Evolutionary conservation across 129 eudicot species (phyloP).

Genomic region (Artemisia annua): DNA sequence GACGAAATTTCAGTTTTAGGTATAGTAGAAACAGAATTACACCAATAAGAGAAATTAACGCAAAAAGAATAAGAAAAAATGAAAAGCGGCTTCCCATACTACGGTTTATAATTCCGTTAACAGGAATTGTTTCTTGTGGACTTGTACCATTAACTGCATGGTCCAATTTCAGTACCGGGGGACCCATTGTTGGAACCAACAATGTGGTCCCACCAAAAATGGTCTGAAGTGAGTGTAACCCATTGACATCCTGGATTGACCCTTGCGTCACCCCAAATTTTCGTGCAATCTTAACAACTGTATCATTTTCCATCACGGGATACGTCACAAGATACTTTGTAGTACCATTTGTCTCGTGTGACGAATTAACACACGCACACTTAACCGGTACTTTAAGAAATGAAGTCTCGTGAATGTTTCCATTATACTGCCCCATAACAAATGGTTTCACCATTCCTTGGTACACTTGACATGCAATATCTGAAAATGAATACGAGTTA

Average conservation of each 20-base stretch:
- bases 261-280: slow-evolving; percentile 38
- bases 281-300: slow-evolving; percentile 24
- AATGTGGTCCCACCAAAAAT: slow-evolving; percentile 43
- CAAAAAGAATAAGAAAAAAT: slow-evolving; percentile 5
- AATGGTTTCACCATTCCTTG: slow-evolving; percentile 46
- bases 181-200: slow-evolving; percentile 36
- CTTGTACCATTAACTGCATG: slow-evolving; percentile 7
- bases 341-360: slow-evolving; percentile 19
- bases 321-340: slow-evolving; percentile 41
- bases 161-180: slow-evolving; percentile 34
- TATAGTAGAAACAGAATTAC: slow-evolving; percentile 17
- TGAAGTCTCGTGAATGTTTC: slow-evolving; percentile 13
- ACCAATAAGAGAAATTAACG: slow-evolving; percentile 1
- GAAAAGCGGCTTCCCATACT: slow-evolving; percentile 2
- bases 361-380: slow-evolving; percentile 46
- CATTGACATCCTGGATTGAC: slow-evolving; percentile 33
- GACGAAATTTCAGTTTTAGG: slow-evolving; percentile 21
- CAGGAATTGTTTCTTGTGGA: slow-evolving; percentile 29
- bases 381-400: slow-evolving; percentile 42
- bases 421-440: slow-evolving; percentile 31
- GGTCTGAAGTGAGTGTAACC: slow-evolving; percentile 23
- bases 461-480: slow-evolving; percentile 45
- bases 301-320: slow-evolving; percentile 43
- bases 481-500: slow-evolving; percentile 8
- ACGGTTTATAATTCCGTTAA: not conserved